A percentile compares a stretch with the other conserved stretches of the same genome.
These are phyloP conservation scores for Diaporthe helianthi DNA, from an alignment of 2,329 filamentous ascomycete genomes.

Conservation along the genomic window DNA sequence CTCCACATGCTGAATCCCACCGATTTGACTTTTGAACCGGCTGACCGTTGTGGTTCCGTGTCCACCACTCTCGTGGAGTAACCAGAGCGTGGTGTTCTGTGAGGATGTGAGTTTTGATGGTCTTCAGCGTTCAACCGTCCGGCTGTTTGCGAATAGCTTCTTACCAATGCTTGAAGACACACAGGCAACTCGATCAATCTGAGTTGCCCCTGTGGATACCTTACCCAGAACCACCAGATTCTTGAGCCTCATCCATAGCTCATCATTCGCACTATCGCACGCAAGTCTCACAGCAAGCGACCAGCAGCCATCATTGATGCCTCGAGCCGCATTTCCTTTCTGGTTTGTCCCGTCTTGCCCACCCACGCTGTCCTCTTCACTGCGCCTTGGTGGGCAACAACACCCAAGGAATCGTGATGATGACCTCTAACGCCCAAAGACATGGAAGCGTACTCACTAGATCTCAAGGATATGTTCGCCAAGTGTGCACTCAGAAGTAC, in stretches of 20 bases:
- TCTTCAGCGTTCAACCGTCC: not conserved
- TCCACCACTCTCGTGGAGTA: too few species aligned
- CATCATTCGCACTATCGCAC: not conserved
- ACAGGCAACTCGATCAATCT: not conserved
- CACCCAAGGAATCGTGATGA: not conserved
- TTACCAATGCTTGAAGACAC: not conserved
- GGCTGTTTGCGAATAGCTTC: not conserved
- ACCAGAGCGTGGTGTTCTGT: not conserved
- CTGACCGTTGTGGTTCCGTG: not conserved
- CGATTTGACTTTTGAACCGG: not conserved
- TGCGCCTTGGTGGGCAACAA: not conserved
- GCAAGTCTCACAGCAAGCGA: not conserved
- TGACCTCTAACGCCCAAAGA: not conserved
- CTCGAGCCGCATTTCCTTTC: not conserved
- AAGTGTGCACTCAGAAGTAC: constrained; percentile 60
- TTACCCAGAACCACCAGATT: not conserved
- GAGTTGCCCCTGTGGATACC: constrained; percentile 3
- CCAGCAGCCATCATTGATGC: not conserved
- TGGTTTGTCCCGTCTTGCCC: not conserved
- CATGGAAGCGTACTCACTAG: not conserved
- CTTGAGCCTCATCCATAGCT: not conserved
- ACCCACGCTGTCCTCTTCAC: not conserved
- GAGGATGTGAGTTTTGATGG: not conserved
- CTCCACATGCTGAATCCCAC: not conserved
- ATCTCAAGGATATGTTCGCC: not conserved